These are phyloP conservation scores for Geotrichum carabidarum DNA, from an alignment of 1,139 yeast species.

Conservation along the genomic window DNA sequence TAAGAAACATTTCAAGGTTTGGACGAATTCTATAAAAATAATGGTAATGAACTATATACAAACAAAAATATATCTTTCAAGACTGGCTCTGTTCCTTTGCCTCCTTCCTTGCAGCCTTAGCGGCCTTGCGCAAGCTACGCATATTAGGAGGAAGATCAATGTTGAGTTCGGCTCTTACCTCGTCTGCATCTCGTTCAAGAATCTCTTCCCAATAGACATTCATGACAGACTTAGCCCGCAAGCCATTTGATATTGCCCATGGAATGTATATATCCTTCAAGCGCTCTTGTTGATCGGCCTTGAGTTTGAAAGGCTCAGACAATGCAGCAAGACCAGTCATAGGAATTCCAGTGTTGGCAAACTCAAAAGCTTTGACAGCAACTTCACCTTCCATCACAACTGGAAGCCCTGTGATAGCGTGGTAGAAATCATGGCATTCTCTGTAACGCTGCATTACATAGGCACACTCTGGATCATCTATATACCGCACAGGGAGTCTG, in stretches of 20 bases:
- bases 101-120: neutral
- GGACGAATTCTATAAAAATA: too few species aligned
- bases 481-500: constrained; percentile 76
- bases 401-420: constrained; percentile 85
- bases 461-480: constrained; percentile 86
- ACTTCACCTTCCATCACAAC: constrained; percentile 93
- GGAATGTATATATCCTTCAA: constrained; percentile 64
- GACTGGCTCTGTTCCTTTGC: neutral
- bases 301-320: constrained; percentile 76
- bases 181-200: constrained; percentile 65
- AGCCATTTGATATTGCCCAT: constrained; percentile 79
- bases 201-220: constrained; percentile 92
- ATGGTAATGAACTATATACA: too few species aligned
- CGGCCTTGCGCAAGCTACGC: constrained; percentile 51
- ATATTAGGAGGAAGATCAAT: constrained; percentile 76
- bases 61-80: too few species aligned
- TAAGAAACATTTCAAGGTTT: too few species aligned
- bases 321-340: constrained; percentile 92
- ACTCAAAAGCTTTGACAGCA: constrained; percentile 87
- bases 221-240: constrained; percentile 67
- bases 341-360: constrained; percentile 86
- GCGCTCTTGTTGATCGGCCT: constrained; percentile 48
- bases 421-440: constrained; percentile 96
- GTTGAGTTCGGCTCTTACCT: constrained; percentile 63
- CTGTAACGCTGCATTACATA: constrained; percentile 88